A percentile compares a stretch with the other conserved stretches of the same genome.
Conservation (phyloP, 768 basidiomycete species). For the Porphyrellus cyaneotinctus region DNA sequence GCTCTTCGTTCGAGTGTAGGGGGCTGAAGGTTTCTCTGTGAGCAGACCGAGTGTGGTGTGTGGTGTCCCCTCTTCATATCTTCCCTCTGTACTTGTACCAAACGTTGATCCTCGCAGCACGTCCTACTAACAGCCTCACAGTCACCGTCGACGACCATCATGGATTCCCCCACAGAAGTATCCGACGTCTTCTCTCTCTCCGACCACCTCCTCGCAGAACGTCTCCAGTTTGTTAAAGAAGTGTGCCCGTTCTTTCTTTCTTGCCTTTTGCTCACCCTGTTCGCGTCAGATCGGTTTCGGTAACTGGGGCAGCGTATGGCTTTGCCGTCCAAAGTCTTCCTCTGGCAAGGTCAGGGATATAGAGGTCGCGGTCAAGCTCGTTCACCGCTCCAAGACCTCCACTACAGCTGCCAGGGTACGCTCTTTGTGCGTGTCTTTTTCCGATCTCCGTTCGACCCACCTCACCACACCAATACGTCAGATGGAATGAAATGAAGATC, state of each 20-base stretch:
- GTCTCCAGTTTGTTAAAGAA: slow-evolving; percentile 73
- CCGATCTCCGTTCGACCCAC: neutral
- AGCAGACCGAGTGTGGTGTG: neutral
- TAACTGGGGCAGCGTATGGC: slow-evolving; percentile 92
- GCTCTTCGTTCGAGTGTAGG: slow-evolving; percentile 24
- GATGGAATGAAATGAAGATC: slow-evolving; percentile 99
- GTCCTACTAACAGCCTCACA: neutral
- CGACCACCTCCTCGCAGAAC: slow-evolving; percentile 66
- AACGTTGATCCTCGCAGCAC: neutral
- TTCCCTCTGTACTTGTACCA: slow-evolving; percentile 31
- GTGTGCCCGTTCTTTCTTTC: slow-evolving; percentile 32
- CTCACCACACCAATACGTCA: slow-evolving; percentile 25
- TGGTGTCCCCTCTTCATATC: too few relatives aligned
- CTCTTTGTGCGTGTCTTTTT: slow-evolving; percentile 59
- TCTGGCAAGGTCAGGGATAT: slow-evolving; percentile 39
- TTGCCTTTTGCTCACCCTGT: neutral
- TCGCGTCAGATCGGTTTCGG: slow-evolving; percentile 75
- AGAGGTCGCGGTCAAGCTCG: slow-evolving; percentile 89
- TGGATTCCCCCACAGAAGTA: slow-evolving; percentile 22
- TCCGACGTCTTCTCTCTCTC: slow-evolving; percentile 71
- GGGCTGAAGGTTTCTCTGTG: neutral
- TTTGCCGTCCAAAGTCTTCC: slow-evolving; percentile 59
- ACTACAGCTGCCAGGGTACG: slow-evolving; percentile 87
- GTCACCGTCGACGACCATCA: slow-evolving; percentile 9
- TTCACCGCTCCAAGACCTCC: slow-evolving; percentile 75